Base-by-base conservation (phyloP, 2,329 filamentous ascomycete species). In the Xylaria sp. region DNA sequence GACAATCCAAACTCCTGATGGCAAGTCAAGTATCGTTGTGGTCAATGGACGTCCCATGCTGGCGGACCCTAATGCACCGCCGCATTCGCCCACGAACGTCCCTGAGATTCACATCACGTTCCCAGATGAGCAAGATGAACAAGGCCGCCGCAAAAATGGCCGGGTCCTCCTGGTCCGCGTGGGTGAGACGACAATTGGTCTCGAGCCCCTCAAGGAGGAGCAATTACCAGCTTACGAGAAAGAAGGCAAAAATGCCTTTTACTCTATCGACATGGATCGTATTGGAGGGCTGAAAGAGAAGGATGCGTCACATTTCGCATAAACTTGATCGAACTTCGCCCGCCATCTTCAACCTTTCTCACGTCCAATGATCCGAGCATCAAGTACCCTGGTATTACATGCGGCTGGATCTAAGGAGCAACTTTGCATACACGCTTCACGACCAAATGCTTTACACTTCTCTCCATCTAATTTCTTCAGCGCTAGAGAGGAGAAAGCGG, bases 61-160 rank as follows among this genome's bases (percentile, higher is more conserved):
- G 74, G 87, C 90, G 73, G 92, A 92, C 81, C 92, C 92, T 39
- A 85, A 87, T 69, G 91, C 90, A 72, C 91, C 93, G 18, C 92
- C 94, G 25, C 85, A 91, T 76, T 93, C 91, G 55, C 91, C 92
- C n/a, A 93, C 89, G 81, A 91, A 92, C 74, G 88, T 98, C 34
- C 96, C 96, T 23, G 93, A 98, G 83, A 99, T 99, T 77, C 94
- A 94, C 82, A 97, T 99, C 81, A 98, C 96, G 44, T 98, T 99
- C 85, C 96, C 96, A 18, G 93, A 97, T 76, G 96, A 98, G 85
- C 91, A 97, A 75, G 94, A 98, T 78, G 92, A 94, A 74, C 84
- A 89, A 64, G 95, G 95, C 75, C 93, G 90, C 81, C 87, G 88
- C 76, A 92, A 92, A 84, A 94, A 91, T 73, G 95, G 95, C 41